Conservation (phyloP, 2,329 filamentous ascomycete species). For the Xylogone sp. region DNA sequence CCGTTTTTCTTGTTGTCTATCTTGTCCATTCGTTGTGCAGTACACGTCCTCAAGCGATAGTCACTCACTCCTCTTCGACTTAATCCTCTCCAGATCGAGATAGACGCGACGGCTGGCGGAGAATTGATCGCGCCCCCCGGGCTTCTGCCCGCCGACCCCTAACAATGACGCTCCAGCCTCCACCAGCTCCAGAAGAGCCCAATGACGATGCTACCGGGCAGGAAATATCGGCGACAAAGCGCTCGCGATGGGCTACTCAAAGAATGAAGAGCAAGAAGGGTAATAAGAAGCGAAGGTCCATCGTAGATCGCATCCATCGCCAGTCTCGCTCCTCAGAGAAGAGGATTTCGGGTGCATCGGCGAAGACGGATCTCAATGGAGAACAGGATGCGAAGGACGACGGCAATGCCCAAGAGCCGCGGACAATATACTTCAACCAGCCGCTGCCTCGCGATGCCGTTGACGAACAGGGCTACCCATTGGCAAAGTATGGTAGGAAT, state of each 20-base stretch:
- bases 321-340: constrained; percentile 60
- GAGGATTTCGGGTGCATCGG: constrained; percentile 42
- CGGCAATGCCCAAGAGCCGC: constrained; percentile 35
- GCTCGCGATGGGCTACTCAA: constrained; percentile 95
- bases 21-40: background rate
- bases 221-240: constrained; percentile 58
- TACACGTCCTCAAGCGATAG: background rate
- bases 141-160: background rate
- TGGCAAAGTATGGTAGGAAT: constrained; percentile 73
- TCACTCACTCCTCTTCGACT: background rate
- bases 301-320: constrained; percentile 70
- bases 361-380: constrained; percentile 28
- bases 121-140: background rate
- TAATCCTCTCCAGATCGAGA: background rate
- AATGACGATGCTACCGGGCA: constrained; percentile 37
- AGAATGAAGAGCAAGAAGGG: constrained; percentile 74
- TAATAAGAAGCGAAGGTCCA: constrained; percentile 73
- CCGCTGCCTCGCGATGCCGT: constrained; percentile 70
- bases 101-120: background rate
- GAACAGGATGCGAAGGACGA: constrained; percentile 14
- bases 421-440: constrained; percentile 80
- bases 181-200: constrained; percentile 19
- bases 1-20: background rate
- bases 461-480: constrained; percentile 77
- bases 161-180: constrained; percentile 20